A percentile compares a stretch with the other conserved stretches of the same genome.
Conservation (phyloP, 441 rosid species). For the Croton setiger region DNA sequence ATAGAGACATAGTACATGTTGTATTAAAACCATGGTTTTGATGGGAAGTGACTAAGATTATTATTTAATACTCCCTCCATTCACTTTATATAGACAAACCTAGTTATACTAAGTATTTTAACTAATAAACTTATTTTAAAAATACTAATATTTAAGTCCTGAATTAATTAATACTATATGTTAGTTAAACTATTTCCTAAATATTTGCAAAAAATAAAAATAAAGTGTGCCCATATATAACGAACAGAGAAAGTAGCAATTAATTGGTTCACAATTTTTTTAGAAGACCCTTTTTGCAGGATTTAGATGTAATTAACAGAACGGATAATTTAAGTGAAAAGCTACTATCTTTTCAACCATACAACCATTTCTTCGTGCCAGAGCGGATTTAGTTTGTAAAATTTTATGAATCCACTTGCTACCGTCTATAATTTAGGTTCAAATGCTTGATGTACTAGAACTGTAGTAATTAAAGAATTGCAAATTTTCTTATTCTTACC, state of each 20-base stretch:
- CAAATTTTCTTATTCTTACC: constrained; percentile 35
- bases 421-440: neutral
- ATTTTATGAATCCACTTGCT: neutral
- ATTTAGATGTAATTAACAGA: neutral
- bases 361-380: neutral
- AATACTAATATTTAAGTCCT: too few relatives aligned
- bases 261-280: neutral
- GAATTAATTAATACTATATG: too few relatives aligned
- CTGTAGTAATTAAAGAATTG: neutral
- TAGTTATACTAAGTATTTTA: too few relatives aligned
- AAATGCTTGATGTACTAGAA: neutral
- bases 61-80: neutral
- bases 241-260: too few relatives aligned
- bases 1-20: too few relatives aligned
- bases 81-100: too few relatives aligned
- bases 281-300: neutral
- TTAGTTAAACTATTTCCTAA: too few relatives aligned
- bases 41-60: neutral
- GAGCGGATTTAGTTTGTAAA: neutral
- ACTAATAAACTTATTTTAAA: too few relatives aligned
- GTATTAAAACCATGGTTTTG: neutral
- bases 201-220: too few relatives aligned
- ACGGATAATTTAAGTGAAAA: neutral
- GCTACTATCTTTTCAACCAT: too few relatives aligned
- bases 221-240: too few relatives aligned